Percentiles rank a stretch among this genome's conserved stretches.
Evolutionary conservation across 306 rosid species (phyloP).

Genomic region (Myrica gale): DNA sequence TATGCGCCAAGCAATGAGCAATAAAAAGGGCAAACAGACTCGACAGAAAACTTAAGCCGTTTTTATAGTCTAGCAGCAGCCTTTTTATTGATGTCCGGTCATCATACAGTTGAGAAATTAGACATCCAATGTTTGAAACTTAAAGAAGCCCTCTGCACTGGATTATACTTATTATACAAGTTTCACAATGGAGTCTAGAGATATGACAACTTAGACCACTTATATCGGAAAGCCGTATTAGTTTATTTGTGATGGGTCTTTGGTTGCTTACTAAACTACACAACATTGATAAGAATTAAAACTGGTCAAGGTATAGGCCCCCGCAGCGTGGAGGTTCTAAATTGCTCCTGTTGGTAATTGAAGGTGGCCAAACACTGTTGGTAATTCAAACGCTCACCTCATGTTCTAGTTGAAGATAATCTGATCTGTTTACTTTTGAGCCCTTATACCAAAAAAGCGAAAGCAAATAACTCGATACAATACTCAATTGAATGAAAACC

Average conservation of each 20-base stretch:
- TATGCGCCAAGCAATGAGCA: too few relatives aligned
- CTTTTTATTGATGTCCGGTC: background rate
- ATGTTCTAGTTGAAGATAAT: constrained; percentile 48
- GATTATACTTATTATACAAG: background rate
- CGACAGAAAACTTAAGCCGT: background rate
- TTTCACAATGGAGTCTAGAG: background rate
- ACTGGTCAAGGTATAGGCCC: background rate
- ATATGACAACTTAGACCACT: background rate
- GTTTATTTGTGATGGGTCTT: background rate
- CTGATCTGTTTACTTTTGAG: constrained; percentile 80
- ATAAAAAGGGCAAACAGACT: background rate
- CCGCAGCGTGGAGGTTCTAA: background rate
- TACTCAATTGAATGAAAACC: constrained; percentile 14
- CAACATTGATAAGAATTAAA: background rate
- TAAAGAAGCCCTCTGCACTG: too few relatives aligned
- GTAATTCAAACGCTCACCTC: constrained; percentile 65
- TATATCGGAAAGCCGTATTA: background rate
- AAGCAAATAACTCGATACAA: constrained; percentile 35
- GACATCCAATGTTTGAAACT: background rate
- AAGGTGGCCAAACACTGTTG: background rate
- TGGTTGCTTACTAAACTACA: background rate
- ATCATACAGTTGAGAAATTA: background rate
- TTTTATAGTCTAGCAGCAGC: background rate
- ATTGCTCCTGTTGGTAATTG: background rate
- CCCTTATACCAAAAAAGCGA: constrained; percentile 60